A percentile compares a stretch with the other conserved stretches of the same genome.
These are phyloP conservation scores for Ophiocordyceps polyrhachis-furcata DNA, from an alignment of 2,329 filamentous ascomycete species.

Conservation along the genomic window DNA sequence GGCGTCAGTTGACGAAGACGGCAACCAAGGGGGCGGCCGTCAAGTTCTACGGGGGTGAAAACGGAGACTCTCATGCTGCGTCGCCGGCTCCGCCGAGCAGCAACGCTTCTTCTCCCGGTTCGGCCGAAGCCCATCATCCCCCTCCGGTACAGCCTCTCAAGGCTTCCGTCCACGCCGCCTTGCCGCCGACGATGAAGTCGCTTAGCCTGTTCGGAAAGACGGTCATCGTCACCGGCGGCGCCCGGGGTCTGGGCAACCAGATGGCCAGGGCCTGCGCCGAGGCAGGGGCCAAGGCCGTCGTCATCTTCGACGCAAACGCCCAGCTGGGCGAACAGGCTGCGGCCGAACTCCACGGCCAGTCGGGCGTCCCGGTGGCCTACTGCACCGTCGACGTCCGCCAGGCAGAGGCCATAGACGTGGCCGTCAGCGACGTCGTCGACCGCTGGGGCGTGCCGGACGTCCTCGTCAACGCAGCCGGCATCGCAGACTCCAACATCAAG, in stretches of 20 bases:
- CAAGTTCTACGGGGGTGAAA: background rate
- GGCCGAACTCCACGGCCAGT: constrained; percentile 50
- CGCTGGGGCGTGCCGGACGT: constrained; percentile 54
- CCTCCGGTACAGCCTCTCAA: constrained; percentile 32
- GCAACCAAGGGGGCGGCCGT: background rate
- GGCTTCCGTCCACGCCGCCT: constrained; percentile 30
- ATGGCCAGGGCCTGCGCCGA: constrained; percentile 65
- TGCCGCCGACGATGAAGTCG: constrained; percentile 48
- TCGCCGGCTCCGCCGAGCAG: background rate
- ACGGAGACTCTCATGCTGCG: background rate
- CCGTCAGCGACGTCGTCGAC: constrained; percentile 45
- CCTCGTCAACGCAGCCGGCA: constrained; percentile 63
- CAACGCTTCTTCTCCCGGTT: background rate
- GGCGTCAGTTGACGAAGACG: constrained; percentile 3
- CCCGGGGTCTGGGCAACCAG: constrained; percentile 58
- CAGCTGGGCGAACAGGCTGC: constrained; percentile 53
- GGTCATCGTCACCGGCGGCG: constrained; percentile 56
- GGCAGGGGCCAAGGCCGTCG: constrained; percentile 53
- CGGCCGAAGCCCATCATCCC: constrained; percentile 13
- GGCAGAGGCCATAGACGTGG: constrained; percentile 47
- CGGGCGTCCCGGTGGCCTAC: constrained; percentile 55
- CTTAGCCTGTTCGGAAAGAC: constrained; percentile 54
- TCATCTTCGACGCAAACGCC: constrained; percentile 62
- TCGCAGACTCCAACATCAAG: constrained; percentile 70
- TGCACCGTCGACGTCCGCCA: constrained; percentile 67